Evolutionary conservation across 176 grass and related monocot species (phyloP).

Genomic region (Carex parvula): DNA sequence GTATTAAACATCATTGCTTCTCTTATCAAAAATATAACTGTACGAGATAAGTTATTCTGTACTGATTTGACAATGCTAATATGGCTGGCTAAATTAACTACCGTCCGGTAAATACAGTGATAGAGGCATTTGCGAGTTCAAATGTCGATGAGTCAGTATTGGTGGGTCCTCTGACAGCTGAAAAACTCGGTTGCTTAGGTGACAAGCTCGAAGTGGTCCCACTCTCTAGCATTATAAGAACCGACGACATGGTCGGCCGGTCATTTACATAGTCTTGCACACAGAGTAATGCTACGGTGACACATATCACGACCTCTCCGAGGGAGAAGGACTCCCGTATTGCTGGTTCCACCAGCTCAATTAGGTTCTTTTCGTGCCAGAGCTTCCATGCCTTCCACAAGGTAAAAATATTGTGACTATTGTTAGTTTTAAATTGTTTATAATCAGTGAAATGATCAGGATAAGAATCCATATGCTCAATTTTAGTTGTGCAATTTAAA

Average conservation of each 20-base stretch:
- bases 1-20: background rate
- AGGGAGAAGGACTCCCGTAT: constrained; percentile 37
- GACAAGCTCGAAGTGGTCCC: constrained; percentile 33
- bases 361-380: constrained; percentile 69
- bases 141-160: constrained; percentile 21
- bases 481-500: background rate
- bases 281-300: constrained; percentile 58
- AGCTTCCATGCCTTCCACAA: constrained; percentile 57
- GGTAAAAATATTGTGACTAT: background rate
- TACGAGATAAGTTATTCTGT: background rate
- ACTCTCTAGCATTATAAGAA: constrained; percentile 58
- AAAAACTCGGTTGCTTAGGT: constrained; percentile 58
- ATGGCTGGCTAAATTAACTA: constrained; percentile 12
- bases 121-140: constrained; percentile 23
- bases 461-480: background rate
- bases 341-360: constrained; percentile 59
- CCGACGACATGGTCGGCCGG: constrained; percentile 49
- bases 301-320: constrained; percentile 47
- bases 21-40: background rate
- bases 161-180: constrained; percentile 22
- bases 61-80: background rate
- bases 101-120: constrained; percentile 16
- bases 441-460: background rate
- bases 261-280: constrained; percentile 75
- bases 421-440: constrained; percentile 6